Conservation (phyloP, 176 grass and related monocot genomes). For the Oryza longistaminata region DNA sequence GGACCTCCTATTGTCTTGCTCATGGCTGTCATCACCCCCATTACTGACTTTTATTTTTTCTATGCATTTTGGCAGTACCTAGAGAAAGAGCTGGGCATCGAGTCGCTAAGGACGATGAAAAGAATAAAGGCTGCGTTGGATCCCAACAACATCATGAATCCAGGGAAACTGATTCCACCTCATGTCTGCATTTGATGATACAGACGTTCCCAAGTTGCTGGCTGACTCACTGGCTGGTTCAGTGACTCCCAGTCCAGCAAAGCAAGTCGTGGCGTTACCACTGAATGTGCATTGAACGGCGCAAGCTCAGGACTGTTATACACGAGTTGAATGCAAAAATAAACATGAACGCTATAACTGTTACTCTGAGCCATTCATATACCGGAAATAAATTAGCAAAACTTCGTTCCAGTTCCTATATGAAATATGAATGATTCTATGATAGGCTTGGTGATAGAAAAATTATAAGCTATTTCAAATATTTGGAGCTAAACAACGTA, state of each 20-base stretch:
- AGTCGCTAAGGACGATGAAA: slow-evolving; percentile 94
- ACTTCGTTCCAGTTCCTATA: background rate
- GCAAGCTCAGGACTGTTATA: background rate
- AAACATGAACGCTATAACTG: background rate
- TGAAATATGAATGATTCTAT: background rate
- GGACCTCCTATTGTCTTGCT: background rate
- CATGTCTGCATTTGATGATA: slow-evolving; percentile 71
- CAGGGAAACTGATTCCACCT: slow-evolving; percentile 93
- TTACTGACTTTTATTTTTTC: background rate
- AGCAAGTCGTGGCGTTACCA: background rate
- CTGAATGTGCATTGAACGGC: background rate
- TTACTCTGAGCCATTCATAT: background rate
- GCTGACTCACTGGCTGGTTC: background rate
- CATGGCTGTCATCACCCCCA: background rate
- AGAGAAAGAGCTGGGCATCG: slow-evolving; percentile 90
- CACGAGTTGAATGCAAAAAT: background rate
- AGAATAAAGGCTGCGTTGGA: slow-evolving; percentile 86
- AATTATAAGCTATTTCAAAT: background rate
- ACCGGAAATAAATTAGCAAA: background rate
- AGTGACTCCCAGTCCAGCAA: background rate
- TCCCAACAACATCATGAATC: slow-evolving; percentile 97
- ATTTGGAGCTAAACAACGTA: background rate
- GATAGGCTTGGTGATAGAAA: background rate
- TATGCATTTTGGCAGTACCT: slow-evolving; percentile 61
- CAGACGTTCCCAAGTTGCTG: background rate